Base-by-base conservation (phyloP, 768 basidiomycete genomes). In the Saitozyma sp. region DNA sequence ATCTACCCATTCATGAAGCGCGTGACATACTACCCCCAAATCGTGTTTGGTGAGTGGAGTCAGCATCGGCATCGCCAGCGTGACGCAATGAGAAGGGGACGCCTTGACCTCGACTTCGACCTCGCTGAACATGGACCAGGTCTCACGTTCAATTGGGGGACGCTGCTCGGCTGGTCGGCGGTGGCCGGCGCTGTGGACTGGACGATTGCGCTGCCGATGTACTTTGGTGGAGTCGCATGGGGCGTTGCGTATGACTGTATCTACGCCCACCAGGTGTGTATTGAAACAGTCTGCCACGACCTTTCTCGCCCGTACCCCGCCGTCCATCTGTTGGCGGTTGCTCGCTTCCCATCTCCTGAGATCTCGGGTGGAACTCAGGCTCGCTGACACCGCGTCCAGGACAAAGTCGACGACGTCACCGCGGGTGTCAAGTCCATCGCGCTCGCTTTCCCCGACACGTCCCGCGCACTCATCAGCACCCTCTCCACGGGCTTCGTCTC, bases 1-100 rank as follows among this genome's bases (percentile, higher is more conserved):
- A 76, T 92, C 51, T 99, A 99, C 80, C 96, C 96, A 0, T 83
- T 95, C 67, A 98, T 99, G 96, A 99, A 99, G 79, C 86, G 96
- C 13, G 81, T 96, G 46, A 99, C 96, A 0, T 83, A 97, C 76
- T 99, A 95, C 91, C 96, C 96, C 1, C 96, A 99, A 75, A 88
- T 90, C 46, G 89, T 96, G 38, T 87, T 99, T 19, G 95, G 94
- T 91, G 62, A 61, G 86, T 71, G 8, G 3, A 8, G 10, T 58
- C 0, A 5, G 29, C 29, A 29, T 29, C 29, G 29, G 29, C 29
- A 29, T 29, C 29, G 29, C 29, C 29, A 29, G 29, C 29, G 29
- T 29, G 29, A 29, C 29, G 29, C 29, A 29, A 29, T 29, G 29
- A 5, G 29, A 29, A 29, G 29, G 29, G 29, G 29, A 5, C 5